Percentiles rank a stretch among this genome's conserved stretches.
Evolutionary conservation across 202 grass and related monocot species (phyloP).

Genomic region (Tripidium arundinaceum): DNA sequence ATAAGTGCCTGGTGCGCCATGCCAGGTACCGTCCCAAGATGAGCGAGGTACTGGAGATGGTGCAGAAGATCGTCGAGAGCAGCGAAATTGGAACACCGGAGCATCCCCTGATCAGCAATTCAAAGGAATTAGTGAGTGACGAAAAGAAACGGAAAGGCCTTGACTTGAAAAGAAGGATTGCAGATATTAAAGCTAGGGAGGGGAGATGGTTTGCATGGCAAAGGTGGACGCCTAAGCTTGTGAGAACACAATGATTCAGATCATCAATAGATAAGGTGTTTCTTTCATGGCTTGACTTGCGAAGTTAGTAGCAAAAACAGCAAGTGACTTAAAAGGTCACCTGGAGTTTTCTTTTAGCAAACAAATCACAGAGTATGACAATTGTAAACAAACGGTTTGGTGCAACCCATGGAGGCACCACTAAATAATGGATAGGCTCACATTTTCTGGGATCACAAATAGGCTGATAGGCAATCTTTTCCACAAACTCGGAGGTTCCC

Average conservation of each 20-base stretch:
- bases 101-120: constrained; percentile 37
- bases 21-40: constrained; percentile 73
- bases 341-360: not conserved
- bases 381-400: constrained; percentile 17
- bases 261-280: constrained; percentile 3
- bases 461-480: not conserved
- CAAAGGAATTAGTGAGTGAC: constrained; percentile 16
- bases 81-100: constrained; percentile 50
- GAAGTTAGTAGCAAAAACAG: constrained; percentile 22
- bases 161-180: constrained; percentile 56
- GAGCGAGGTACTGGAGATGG: constrained; percentile 87
- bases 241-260: constrained; percentile 66
- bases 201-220: constrained; percentile 64
- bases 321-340: constrained; percentile 27
- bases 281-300: not conserved
- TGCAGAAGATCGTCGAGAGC: constrained; percentile 68
- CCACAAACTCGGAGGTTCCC: not conserved
- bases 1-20: constrained; percentile 68
- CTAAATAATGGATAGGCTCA: constrained; percentile 27
- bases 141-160: constrained; percentile 54
- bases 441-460: not conserved
- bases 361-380: constrained; percentile 15
- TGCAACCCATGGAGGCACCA: not conserved
- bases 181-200: constrained; percentile 55
- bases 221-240: constrained; percentile 72